Evolutionary conservation across 2,329 filamentous ascomycete genomes (phyloP), one percentile per base, ranked within the genome.

Genomic region (Herpotrichia juniperi): DNA sequence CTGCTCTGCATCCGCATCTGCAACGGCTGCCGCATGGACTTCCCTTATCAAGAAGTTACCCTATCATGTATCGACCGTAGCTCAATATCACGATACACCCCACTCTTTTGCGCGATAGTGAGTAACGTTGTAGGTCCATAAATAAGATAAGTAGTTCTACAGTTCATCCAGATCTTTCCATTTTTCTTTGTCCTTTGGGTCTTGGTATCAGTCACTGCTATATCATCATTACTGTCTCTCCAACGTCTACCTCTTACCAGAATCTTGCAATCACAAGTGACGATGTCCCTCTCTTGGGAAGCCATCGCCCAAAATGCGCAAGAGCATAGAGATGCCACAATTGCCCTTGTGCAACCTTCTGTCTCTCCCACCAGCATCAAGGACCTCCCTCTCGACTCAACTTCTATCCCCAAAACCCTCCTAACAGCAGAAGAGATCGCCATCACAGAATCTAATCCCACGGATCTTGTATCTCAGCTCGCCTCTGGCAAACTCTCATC

Each of bases 391-490:
- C 60, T 73, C 4, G 78, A 83, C 50, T 79, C 79, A 1, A 78
- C 76, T 2, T 58, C 60, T 2, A 54, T 85, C 4, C 79, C 83
- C 5, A 71, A 71, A 42, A 58, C 78, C 24, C 48, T 81, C 2
- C 75, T 86, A 2, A 74, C 78, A 0, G 50, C 66, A 12, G 70
- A 76, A 32, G 81, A 85, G 53, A 62, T 82, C 25, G 58, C 75
- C 12, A 81, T 85, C 51, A 86, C 82, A 0, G 76, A 80, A 52
- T 73, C 61, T 32, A 66, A 78, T 4, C 72, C 81, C n/a, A 75
- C 78, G 48, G 54, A 62, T 1, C 72, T 84, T 1, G 60, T 78
- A 1, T 57, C 64, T 16, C 67, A 68, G 46, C 71, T 86, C 30
- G 74, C 78, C 5, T 72, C 68, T 6, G 77, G 78, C 7, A 68